Conservation (phyloP, 352 stramenopile genomes). For the Peronospora farinosa region DNA sequence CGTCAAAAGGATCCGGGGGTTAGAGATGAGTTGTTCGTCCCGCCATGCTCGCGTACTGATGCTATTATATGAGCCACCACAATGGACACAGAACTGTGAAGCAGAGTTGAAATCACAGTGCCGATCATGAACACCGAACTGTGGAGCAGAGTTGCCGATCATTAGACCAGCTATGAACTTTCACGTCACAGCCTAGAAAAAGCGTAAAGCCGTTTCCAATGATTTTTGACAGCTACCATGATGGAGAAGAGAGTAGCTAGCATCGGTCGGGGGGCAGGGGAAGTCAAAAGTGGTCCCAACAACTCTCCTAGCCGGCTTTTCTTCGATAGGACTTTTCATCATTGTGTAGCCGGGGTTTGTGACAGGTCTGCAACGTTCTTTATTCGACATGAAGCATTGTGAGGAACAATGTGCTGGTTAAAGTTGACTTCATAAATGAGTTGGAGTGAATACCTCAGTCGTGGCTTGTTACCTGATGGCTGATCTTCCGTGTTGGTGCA, state of each 20-base stretch:
- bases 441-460: too few species aligned
- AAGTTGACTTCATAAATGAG: too few species aligned
- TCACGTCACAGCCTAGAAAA: conserved; percentile 42
- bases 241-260: conserved; percentile 68
- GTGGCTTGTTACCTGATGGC: too few species aligned
- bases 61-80: not conserved
- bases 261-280: too few species aligned
- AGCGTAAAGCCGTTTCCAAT: conserved; percentile 62
- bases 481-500: too few species aligned
- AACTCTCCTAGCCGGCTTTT: too few species aligned
- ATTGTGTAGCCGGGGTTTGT: too few species aligned
- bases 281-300: too few species aligned
- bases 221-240: conserved; percentile 61
- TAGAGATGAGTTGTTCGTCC: not conserved
- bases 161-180: conserved; percentile 72
- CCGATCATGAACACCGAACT: conserved; percentile 71
- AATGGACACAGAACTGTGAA: conserved; percentile 64
- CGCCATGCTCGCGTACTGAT: not conserved
- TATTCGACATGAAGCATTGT: too few species aligned
- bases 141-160: conserved; percentile 79
- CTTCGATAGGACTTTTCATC: too few species aligned
- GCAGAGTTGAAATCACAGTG: conserved; percentile 79
- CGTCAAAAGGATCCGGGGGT: conserved; percentile 11
- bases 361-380: too few species aligned
- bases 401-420: too few species aligned